A percentile compares a stretch with the other conserved stretches of the same genome.
phyloP scores from a whole-genome alignment of 495 filamentous ascomycete species.

The Lepidopterella palustris region DNA sequence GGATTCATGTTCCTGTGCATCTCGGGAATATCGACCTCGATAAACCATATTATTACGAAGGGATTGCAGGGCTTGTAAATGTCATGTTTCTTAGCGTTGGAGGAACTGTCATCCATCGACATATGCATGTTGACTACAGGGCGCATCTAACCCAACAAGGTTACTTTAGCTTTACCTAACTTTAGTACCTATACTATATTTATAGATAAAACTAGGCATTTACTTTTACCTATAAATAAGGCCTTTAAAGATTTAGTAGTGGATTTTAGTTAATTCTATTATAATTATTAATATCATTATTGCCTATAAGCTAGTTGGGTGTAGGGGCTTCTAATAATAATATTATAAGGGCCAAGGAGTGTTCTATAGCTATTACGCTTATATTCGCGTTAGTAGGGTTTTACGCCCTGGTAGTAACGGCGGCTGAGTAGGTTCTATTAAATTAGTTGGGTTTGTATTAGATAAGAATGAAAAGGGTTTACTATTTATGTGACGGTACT shows the following conservation, averaged over 20 bases:
- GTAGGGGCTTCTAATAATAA: not conserved
- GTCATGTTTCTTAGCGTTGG: constrained; percentile 37
- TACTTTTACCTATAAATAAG: not conserved
- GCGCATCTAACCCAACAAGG: not conserved
- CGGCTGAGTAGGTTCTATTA: not conserved
- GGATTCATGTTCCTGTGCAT: constrained; percentile 34
- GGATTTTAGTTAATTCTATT: not conserved
- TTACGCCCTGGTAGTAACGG: not conserved
- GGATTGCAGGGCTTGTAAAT: constrained; percentile 33
- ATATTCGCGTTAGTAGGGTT: not conserved
- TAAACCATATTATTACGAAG: constrained; percentile 35
- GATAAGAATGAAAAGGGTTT: no score
- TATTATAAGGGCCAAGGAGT: not conserved
- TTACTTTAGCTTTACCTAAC: not conserved
- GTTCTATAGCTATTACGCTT: no score
- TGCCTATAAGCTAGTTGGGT: not conserved
- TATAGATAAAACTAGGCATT: not conserved
- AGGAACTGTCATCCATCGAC: constrained; percentile 22
- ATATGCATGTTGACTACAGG: constrained; percentile 11
- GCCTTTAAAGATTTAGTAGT: not conserved
- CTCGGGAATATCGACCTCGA: constrained; percentile 35
- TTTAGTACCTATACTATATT: not conserved
- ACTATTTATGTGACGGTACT: no score
- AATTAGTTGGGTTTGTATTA: no score
- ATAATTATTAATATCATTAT: not conserved